Evolutionary conservation across 371 early-diverging fungal species (phyloP).

Genomic region (Mucor circinelloides): DNA sequence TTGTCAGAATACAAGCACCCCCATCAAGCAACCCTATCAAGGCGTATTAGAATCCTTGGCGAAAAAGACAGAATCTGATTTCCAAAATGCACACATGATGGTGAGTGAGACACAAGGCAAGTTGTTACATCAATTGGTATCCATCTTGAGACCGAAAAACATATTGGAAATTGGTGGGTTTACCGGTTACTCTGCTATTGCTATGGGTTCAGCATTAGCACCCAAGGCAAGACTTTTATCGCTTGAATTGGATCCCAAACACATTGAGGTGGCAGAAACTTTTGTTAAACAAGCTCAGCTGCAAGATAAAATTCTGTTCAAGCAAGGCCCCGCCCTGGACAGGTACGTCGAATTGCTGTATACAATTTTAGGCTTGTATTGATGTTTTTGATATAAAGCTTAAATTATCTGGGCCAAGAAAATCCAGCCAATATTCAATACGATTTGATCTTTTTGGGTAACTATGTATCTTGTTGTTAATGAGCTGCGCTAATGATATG

Average conservation of each 20-base stretch:
- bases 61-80: conserved; percentile 26
- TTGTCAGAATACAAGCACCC: conserved; percentile 21
- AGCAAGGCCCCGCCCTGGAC: conserved; percentile 31
- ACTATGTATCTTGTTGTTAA: background rate
- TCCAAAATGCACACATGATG: conserved; percentile 47
- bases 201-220: conserved; percentile 60
- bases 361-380: background rate
- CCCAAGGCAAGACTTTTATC: conserved; percentile 35
- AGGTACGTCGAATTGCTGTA: conserved; percentile 33
- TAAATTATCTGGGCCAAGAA: background rate
- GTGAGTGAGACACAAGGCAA: conserved; percentile 46
- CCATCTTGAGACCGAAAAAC: conserved; percentile 33
- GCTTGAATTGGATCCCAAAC: conserved; percentile 47
- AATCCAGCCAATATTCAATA: conserved; percentile 20
- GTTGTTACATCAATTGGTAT: conserved; percentile 41
- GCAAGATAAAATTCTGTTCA: conserved; percentile 23
- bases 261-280: conserved; percentile 40
- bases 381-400: background rate
- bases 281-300: conserved; percentile 30
- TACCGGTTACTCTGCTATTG: conserved; percentile 61
- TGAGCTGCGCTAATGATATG: no score
- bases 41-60: conserved; percentile 10
- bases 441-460: conserved; percentile 64
- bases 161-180: conserved; percentile 67
- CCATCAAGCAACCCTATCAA: conserved; percentile 14